Conservation (phyloP, 495 filamentous ascomycete species). For the Wilcoxina mikolae region DNA sequence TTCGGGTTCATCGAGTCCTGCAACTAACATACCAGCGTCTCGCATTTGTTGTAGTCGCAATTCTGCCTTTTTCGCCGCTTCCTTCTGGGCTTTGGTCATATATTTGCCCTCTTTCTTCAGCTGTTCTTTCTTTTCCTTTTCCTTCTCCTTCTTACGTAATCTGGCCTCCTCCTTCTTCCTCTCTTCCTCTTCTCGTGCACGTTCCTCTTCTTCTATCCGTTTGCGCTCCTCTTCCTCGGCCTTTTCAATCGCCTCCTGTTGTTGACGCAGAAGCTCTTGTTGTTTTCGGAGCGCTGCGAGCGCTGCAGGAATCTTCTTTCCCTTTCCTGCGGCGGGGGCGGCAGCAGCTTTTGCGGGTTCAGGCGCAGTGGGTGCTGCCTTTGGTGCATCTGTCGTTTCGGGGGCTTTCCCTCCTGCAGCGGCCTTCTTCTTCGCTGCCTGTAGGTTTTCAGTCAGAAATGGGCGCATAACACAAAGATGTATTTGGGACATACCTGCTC, state of each 20-base stretch:
- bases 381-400: constrained; percentile 52
- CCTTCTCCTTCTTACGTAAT: constrained; percentile 78
- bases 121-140: constrained; percentile 90
- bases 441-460: neutral
- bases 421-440: constrained; percentile 52
- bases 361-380: constrained; percentile 29
- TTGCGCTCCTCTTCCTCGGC: constrained; percentile 58
- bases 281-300: constrained; percentile 76
- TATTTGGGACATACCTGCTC: constrained; percentile 41
- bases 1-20: constrained; percentile 48
- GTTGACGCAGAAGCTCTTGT: constrained; percentile 63
- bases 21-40: constrained; percentile 69
- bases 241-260: constrained; percentile 62
- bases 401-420: constrained; percentile 38
- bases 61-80: constrained; percentile 68
- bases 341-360: constrained; percentile 25
- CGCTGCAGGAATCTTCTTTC: constrained; percentile 78
- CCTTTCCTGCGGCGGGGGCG: constrained; percentile 51
- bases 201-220: constrained; percentile 53
- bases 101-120: constrained; percentile 91
- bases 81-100: constrained; percentile 83
- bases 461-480: neutral
- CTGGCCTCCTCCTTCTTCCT: constrained; percentile 58
- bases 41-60: constrained; percentile 89
- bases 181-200: constrained; percentile 53